Base-by-base conservation (phyloP, 192 early-diverging fungal species). In the Tieghemiomyces parasiticus region DNA sequence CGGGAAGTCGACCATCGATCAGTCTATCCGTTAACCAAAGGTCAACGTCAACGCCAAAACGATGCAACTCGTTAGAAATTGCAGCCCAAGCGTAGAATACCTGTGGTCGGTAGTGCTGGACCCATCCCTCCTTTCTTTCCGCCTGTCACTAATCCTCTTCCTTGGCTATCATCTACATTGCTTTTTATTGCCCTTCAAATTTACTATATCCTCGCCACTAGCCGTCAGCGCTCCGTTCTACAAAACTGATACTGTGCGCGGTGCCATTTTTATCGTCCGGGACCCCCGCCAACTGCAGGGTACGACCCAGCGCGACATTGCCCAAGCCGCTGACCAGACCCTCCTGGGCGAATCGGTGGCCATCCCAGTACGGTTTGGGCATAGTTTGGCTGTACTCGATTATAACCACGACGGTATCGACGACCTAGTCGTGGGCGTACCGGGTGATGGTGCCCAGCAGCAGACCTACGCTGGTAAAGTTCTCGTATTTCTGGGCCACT, bases 381-480 rank as follows among this genome's bases (percentile, higher is more conserved):
- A 81, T 65, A 75, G 84, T 0, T 46, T 88, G 45, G 79, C 84
- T 0, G 87, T 88, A 22, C 67, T 91, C 3, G 92, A 94, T 65
- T 69, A 88, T 24, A 94, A 94, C 62, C 62, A 70, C 16, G 92
- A 94, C 64, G 90, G 92, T 0, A 81, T 92, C 24, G 90, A 91
- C 63, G 90, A 94, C 67, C 70, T 94, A 35, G 89, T 74, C 3
- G 77, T 94, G 8, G 78, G 82, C 46, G 80, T 76, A 35, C 87
- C 83, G 34, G 75, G 50, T 25, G 67, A 70, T 54, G 71, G 62
- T 35, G 60, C 61, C 42, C 48, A 67, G 54, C 29, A 66, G 58
- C 8, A 71, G 58, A 8, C 22, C 26, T 38, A 66, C 60, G 60
- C 71, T 12, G 87, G 89, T 0, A 67, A 71, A 1, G 74, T 91